Conservation (phyloP, 2,329 filamentous ascomycete species). For the Macrophomina pseudophaseolina region DNA sequence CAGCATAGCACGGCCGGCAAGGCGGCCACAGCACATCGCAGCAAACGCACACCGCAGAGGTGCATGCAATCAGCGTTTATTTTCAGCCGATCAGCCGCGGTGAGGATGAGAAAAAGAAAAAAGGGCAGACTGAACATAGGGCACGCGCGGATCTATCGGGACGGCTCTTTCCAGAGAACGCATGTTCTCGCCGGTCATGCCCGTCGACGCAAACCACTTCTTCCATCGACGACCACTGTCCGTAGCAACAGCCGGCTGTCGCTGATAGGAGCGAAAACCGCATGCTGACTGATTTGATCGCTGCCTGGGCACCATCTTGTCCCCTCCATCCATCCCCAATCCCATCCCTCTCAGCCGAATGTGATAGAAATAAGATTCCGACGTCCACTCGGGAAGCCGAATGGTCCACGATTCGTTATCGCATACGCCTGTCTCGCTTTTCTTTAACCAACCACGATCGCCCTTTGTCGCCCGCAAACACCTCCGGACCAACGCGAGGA, state of each 20-base stretch:
- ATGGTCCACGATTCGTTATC: slow-evolving; percentile 5
- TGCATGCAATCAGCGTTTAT: not conserved
- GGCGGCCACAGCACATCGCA: not conserved
- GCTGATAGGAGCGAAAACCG: not conserved
- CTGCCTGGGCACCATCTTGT: not conserved
- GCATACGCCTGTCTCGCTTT: not conserved
- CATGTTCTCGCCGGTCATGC: not conserved
- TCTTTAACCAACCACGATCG: not conserved
- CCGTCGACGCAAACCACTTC: not conserved
- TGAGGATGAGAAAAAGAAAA: not conserved
- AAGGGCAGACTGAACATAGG: not conserved
- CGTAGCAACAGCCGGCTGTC: not conserved
- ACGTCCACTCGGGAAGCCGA: not conserved
- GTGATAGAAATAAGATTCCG: slow-evolving; percentile 2
- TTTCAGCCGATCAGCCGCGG: not conserved
- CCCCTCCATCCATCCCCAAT: not conserved
- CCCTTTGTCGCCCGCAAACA: not conserved
- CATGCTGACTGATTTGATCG: not conserved
- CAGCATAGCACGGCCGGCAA: not conserved
- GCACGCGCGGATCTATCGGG: slow-evolving; percentile 2
- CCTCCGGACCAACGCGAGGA: not conserved
- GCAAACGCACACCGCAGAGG: slow-evolving; percentile 1
- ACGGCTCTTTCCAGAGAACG: slow-evolving; percentile 14
- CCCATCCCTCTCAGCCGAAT: not conserved
- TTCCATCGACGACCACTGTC: not conserved